Evolutionary conservation across 2,329 filamentous ascomycete genomes (phyloP), one percentile per base, ranked within the genome.

Genomic region (Microdochium paspali): DNA sequence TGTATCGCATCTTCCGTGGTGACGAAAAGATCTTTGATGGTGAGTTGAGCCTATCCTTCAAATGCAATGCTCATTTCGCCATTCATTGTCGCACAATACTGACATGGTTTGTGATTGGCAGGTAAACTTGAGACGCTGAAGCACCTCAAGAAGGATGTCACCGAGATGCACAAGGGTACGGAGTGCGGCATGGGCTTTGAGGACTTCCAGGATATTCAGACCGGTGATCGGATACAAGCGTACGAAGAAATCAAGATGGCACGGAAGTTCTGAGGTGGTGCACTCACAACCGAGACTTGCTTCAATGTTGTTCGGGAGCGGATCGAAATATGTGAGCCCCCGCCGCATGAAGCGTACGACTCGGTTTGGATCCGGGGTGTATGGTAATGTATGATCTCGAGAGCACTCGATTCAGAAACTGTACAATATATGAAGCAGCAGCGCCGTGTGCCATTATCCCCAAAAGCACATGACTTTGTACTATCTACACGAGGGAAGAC

Each of bases 181-280:
- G 93, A 98, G 66, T 98, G 93, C 58, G 93, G 93, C 54, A 84
- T 98, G 55, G 82, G 80, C 46, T 91, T 98, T 58, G 81, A 85
- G 3, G 77, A 74, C 26, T 98, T 89, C 81, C 74, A 85, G 44
- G 85, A 81, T 21, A 85, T 97, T 61, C 65, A 84, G 59, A 72
- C 81, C 13, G 93, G 91, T 24, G 93, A 98, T 67, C 79, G 84
- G 63, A 77, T 98, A 51, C 93, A 97, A 70, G 84, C 82, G 28
- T 95, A 90, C 59, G 88, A 95, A 60, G 85, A 90, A 66, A 76
- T 82, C 18, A 68, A 66, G 48, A 87, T 93, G 67, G 85, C 85
- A 73, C 76, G 88, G 51, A 64, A 55, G 23, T 54, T 81, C 61
- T 79, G 20, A 44, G 26, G 26, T 28, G n/a, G n/a, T n/a, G n/a